These are phyloP conservation scores for Thraustochytrium striatum DNA, from an alignment of 352 stramenopile genomes.

Conservation along the genomic window DNA sequence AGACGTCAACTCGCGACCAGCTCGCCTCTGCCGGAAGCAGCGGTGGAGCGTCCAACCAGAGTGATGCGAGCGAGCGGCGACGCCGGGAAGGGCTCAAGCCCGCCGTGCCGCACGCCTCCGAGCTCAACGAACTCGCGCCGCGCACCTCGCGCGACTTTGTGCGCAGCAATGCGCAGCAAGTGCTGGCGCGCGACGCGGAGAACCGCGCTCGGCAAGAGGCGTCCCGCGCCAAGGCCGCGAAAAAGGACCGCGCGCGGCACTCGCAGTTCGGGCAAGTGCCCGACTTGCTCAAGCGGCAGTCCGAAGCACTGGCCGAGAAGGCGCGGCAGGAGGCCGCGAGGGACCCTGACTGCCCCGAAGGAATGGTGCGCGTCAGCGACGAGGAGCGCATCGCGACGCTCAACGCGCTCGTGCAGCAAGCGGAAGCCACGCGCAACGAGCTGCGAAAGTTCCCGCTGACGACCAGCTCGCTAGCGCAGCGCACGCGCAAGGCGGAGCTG, in stretches of 20 bases:
- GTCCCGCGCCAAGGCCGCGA: neutral
- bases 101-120: slow-evolving; percentile 13
- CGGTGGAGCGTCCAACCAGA: neutral
- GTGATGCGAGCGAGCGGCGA: neutral
- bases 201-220: neutral
- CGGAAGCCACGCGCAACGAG: neutral
- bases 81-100: neutral
- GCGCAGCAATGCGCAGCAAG: slow-evolving; percentile 17
- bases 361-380: slow-evolving; percentile 73
- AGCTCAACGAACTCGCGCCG: slow-evolving; percentile 31
- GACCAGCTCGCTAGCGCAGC: slow-evolving; percentile 66
- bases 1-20: neutral
- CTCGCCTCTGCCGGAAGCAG: neutral
- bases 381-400: slow-evolving; percentile 68
- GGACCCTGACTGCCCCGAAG: slow-evolving; percentile 71
- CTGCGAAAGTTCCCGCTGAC: slow-evolving; percentile 52
- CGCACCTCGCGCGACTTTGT: slow-evolving; percentile 11
- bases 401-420: slow-evolving; percentile 60
- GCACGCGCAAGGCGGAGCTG: slow-evolving; percentile 70
- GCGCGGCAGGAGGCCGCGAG: slow-evolving; percentile 59
- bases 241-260: slow-evolving; percentile 7
- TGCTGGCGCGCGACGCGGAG: slow-evolving; percentile 20
- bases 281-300: slow-evolving; percentile 34
- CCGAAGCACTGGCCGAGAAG: slow-evolving; percentile 65
- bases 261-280: slow-evolving; percentile 43